A percentile compares a stretch with the other conserved stretches of the same genome.
phyloP scores from a whole-genome alignment of 2,329 filamentous ascomycete genomes.

The Hortaea sp. region DNA sequence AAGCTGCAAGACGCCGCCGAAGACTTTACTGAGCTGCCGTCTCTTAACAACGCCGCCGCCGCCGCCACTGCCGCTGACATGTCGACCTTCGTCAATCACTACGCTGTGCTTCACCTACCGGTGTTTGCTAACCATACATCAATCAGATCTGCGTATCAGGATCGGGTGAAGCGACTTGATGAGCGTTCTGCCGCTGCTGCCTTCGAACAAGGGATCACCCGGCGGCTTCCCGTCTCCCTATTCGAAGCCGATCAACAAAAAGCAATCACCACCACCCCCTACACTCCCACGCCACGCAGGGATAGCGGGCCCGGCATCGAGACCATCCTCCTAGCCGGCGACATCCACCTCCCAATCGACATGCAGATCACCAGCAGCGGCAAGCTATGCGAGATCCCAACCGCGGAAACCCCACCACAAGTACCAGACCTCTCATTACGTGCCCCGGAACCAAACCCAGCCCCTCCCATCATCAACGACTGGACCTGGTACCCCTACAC shows the following conservation, averaged over 20 bases:
- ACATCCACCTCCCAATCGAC: not conserved
- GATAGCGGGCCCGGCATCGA: not conserved
- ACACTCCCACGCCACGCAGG: not conserved
- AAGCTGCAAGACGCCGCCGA: too few species aligned
- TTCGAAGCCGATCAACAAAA: too few species aligned
- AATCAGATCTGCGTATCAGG: not conserved
- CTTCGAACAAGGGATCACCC: not conserved
- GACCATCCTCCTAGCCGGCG: not conserved
- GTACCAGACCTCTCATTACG: not conserved
- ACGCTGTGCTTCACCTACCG: constrained; percentile 1
- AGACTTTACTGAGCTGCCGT: too few species aligned
- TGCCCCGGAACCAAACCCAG: not conserved
- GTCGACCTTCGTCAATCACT: constrained; percentile 2
- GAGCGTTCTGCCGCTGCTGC: not conserved
- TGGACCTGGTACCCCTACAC: not conserved
- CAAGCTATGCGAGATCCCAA: not conserved
- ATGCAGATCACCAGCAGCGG: not conserved
- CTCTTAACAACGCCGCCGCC: too few species aligned
- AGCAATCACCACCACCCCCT: too few species aligned
- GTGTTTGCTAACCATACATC: not conserved
- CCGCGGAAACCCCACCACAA: not conserved
- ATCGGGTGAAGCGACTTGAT: not conserved
- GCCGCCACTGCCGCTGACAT: not conserved
- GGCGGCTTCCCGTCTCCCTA: not conserved
- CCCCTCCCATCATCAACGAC: not conserved